Percentiles rank a stretch among this genome's conserved stretches.
Evolutionary conservation across 2,329 filamentous ascomycete species (phyloP).

Genomic region (Hortaea werneckii): DNA sequence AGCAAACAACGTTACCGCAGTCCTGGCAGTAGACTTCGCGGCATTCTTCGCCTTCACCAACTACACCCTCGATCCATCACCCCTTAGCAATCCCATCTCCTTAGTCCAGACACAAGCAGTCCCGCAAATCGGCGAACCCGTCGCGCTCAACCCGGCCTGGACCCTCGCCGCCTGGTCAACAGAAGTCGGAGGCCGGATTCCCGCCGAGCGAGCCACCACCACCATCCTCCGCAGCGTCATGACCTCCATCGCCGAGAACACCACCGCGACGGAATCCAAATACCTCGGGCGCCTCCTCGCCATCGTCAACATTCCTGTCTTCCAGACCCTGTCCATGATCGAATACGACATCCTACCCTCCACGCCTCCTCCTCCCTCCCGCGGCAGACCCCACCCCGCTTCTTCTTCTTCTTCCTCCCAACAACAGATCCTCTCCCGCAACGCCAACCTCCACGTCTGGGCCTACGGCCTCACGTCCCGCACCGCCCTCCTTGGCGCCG

Average conservation of each 20-base stretch:
- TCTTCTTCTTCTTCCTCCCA: too few species aligned
- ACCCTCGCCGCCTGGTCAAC: slow-evolving; percentile 19
- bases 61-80: slow-evolving; percentile 16
- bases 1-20: background rate
- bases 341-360: slow-evolving; percentile 3
- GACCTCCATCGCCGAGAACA: too few species aligned
- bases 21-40: slow-evolving; percentile 8
- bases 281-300: background rate
- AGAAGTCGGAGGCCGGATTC: slow-evolving; percentile 4
- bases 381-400: too few species aligned
- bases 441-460: slow-evolving; percentile 14
- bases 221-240: background rate
- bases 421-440: background rate
- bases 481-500: slow-evolving; percentile 12
- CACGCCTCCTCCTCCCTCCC: background rate
- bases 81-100: slow-evolving; percentile 10
- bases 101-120: slow-evolving; percentile 9
- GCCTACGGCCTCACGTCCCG: slow-evolving; percentile 14
- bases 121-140: slow-evolving; percentile 1
- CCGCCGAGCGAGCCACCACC: background rate
- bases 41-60: slow-evolving; percentile 12
- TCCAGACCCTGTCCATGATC: slow-evolving; percentile 14
- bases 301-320: slow-evolving; percentile 5
- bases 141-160: slow-evolving; percentile 18
- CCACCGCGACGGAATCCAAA: too few species aligned